phyloP scores from a whole-genome alignment of 805 yeast species.

The Pichia pseudocactophila region DNA sequence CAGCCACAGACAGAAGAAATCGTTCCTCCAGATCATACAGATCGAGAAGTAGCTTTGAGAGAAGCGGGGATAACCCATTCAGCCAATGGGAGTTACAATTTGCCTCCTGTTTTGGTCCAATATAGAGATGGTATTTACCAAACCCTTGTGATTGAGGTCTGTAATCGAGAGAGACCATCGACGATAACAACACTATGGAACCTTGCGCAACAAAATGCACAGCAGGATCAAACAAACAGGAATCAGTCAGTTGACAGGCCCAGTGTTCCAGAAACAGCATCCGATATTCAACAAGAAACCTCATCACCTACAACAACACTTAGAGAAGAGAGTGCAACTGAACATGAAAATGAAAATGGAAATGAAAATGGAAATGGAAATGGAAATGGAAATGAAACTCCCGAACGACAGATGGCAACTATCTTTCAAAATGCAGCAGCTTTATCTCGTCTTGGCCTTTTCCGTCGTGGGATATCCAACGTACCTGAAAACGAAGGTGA shows the following conservation, averaged over 20 bases:
- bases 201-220: neutral
- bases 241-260: no score
- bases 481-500: no score
- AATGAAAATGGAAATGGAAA: neutral
- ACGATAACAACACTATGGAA: neutral
- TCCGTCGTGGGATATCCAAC: no score
- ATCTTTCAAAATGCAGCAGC: neutral
- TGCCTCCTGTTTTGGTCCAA: constrained; percentile 25
- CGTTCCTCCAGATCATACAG: neutral
- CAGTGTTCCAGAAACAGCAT: no score
- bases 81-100: constrained; percentile 18
- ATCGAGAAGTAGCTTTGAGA: neutral
- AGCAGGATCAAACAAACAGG: no score
- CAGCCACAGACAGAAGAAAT: neutral
- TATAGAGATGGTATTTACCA: constrained; percentile 26
- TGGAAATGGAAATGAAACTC: neutral
- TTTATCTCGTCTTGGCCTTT: no score
- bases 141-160: constrained; percentile 25
- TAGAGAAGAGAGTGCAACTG: no score
- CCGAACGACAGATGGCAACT: constrained; percentile 3
- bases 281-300: no score
- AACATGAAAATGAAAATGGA: neutral
- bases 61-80: constrained; percentile 14
- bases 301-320: no score
- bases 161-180: constrained; percentile 12